Percentiles rank a stretch among this genome's conserved stretches.
These are phyloP conservation scores for Amylostereum chailletii DNA, from an alignment of 1,284 basidiomycete species.

Conservation along the genomic window DNA sequence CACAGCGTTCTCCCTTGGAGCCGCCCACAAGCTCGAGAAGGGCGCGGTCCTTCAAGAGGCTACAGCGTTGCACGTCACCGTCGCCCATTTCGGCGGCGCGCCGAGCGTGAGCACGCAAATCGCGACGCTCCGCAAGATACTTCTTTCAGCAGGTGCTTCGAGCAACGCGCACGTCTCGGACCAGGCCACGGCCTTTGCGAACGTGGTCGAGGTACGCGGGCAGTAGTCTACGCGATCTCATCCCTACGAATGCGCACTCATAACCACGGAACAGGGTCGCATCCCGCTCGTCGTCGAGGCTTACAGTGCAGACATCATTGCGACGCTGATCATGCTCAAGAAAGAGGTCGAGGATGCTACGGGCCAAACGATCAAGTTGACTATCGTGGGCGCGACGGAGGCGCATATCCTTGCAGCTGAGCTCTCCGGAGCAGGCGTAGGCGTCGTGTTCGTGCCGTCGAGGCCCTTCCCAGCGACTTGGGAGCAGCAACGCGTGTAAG, in stretches of 20 bases:
- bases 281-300: conserved; percentile 49
- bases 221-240: background rate
- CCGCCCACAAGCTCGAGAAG: conserved; percentile 33
- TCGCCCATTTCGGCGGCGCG: conserved; percentile 25
- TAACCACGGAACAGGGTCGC: conserved; percentile 25
- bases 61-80: conserved; percentile 42
- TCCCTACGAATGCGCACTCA: too few species aligned
- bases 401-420: conserved; percentile 71
- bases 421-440: conserved; percentile 61
- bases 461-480: conserved; percentile 53
- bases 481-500: conserved; percentile 45
- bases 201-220: conserved; percentile 35
- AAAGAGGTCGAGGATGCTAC: conserved; percentile 50
- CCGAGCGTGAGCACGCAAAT: conserved; percentile 58
- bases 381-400: conserved; percentile 65
- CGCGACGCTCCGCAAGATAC: conserved; percentile 50
- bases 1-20: conserved; percentile 37
- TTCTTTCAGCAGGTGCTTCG: conserved; percentile 30
- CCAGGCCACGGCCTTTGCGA: conserved; percentile 41
- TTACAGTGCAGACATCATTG: conserved; percentile 69
- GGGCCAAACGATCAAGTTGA: conserved; percentile 37
- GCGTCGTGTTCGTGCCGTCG: conserved; percentile 60
- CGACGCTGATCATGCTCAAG: conserved; percentile 69
- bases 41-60: conserved; percentile 42
- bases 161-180: conserved; percentile 8